Evolutionary conservation across 805 yeast species (phyloP).

Genomic region (Yarrowia sp.): DNA sequence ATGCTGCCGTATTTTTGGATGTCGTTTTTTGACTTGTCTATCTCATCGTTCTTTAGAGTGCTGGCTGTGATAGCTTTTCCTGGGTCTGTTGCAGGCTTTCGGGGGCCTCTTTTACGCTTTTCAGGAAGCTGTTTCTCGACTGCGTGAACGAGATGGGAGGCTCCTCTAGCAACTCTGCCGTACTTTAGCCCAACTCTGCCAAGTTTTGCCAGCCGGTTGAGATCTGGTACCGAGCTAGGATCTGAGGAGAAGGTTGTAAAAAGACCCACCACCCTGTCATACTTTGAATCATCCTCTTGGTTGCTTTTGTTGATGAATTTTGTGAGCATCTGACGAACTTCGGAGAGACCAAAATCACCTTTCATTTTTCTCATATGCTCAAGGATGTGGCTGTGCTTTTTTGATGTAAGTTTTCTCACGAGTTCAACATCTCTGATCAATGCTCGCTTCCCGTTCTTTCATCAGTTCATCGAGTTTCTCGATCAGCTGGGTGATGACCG

Average conservation of each 20-base stretch:
- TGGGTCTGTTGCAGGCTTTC: not conserved
- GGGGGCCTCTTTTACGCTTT: not conserved
- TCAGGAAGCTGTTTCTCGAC: not conserved
- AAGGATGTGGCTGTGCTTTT: not conserved
- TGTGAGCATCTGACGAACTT: not conserved
- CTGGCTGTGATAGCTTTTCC: not conserved
- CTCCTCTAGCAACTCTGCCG: slow-evolving; percentile 4
- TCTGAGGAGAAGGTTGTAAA: not conserved
- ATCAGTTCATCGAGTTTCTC: too few species aligned
- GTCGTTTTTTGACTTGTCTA: not conserved
- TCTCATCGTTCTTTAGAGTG: not conserved
- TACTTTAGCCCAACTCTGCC: not conserved
- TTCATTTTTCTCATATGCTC: not conserved
- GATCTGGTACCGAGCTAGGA: not conserved
- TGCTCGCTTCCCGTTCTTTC: slow-evolving; percentile 3
- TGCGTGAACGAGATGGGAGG: slow-evolving; percentile 2
- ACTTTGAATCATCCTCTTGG: not conserved
- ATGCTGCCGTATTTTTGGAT: not conserved
- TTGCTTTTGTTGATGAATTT: not conserved
- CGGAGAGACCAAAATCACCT: not conserved
- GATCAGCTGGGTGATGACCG: too few species aligned
- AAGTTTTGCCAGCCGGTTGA: not conserved
- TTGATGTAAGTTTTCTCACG: not conserved
- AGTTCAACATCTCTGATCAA: slow-evolving; percentile 3
- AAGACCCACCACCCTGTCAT: not conserved